These are phyloP conservation scores for Plenodomus tracheiphilus DNA, from an alignment of 2,329 filamentous ascomycete genomes.

Conservation along the genomic window DNA sequence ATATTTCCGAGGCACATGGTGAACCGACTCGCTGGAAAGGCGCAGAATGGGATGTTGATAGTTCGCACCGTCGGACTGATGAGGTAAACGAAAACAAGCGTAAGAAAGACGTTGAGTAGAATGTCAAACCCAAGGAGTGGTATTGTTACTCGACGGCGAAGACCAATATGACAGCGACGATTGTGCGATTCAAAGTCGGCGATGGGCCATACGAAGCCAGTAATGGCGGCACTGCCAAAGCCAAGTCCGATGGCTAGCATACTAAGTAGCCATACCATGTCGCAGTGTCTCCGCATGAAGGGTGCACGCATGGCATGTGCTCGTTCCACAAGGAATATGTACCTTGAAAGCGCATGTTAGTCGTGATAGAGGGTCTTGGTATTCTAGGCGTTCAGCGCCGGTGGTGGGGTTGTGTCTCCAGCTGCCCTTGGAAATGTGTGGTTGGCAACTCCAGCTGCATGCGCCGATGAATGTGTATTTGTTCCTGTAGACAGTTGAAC, in stretches of 20 bases:
- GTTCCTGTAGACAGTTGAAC: not conserved
- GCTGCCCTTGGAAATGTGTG: no score
- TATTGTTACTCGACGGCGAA: slow-evolving; percentile 42
- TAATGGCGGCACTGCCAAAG: slow-evolving; percentile 33
- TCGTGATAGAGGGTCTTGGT: not conserved
- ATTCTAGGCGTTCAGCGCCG: no score
- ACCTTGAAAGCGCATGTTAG: slow-evolving; percentile 23
- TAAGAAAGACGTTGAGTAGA: slow-evolving; percentile 46
- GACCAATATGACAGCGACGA: slow-evolving; percentile 45
- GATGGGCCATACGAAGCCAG: slow-evolving; percentile 37
- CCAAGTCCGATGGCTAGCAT: slow-evolving; percentile 29
- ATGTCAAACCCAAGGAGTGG: slow-evolving; percentile 46
- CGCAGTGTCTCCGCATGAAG: slow-evolving; percentile 32
- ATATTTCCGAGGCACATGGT: slow-evolving; percentile 17
- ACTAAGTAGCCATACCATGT: slow-evolving; percentile 42
- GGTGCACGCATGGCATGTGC: slow-evolving; percentile 44
- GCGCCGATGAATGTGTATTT: not conserved
- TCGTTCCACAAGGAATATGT: slow-evolving; percentile 49
- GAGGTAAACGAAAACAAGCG: slow-evolving; percentile 44
- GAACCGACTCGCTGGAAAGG: slow-evolving; percentile 16
- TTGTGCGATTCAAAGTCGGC: slow-evolving; percentile 34
- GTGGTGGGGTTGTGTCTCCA: no score
- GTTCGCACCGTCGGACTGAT: slow-evolving; percentile 36
- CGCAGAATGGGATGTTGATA: slow-evolving; percentile 3
- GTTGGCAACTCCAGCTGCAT: no score